A percentile compares a stretch with the other conserved stretches of the same genome.
These are phyloP conservation scores for Lactarius sanguifluus DNA, from an alignment of 768 basidiomycete genomes.

Conservation along the genomic window DNA sequence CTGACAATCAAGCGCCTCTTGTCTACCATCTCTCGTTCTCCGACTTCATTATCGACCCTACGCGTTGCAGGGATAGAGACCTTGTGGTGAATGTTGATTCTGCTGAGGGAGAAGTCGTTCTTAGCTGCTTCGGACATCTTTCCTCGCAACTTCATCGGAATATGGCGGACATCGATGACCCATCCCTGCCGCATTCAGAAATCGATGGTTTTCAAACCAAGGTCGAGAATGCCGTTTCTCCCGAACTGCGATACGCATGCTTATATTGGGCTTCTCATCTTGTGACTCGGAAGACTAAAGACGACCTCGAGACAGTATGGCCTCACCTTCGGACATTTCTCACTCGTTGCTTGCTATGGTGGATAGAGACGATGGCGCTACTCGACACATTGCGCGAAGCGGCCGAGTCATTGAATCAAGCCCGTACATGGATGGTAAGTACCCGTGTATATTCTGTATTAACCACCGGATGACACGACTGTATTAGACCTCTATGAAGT, in stretches of 20 bases:
- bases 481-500: background rate
- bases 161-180: background rate
- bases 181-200: background rate
- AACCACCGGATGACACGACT: background rate
- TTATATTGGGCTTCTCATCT: background rate
- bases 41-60: background rate
- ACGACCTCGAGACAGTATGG: background rate
- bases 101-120: background rate
- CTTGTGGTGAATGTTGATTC: background rate
- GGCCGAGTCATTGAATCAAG: accelerated
- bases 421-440: background rate
- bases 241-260: background rate
- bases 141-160: background rate
- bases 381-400: background rate
- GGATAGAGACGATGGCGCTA: background rate
- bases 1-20: background rate
- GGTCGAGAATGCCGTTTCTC: background rate
- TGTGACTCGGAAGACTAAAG: background rate
- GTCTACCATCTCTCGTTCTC: background rate
- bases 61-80: background rate
- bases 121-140: background rate
- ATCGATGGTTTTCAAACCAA: background rate
- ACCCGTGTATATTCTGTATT: background rate
- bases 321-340: background rate
- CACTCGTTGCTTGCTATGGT: background rate